These are phyloP conservation scores for Gossypium herbaceum DNA, from an alignment of 345 rosid species.

Conservation along the genomic window DNA sequence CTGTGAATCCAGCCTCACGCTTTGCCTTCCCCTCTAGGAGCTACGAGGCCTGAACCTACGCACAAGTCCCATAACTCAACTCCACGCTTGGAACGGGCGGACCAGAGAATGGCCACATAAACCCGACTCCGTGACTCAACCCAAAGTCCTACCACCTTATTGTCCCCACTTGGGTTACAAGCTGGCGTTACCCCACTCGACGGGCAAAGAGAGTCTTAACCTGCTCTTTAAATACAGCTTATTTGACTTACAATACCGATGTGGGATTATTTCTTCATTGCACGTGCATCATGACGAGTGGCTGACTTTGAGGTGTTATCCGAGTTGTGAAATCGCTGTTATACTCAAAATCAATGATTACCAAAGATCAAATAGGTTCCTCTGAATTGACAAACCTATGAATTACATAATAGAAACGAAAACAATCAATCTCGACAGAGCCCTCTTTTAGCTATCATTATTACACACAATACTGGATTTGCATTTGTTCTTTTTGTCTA, in stretches of 20 bases:
- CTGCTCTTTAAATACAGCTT: not conserved
- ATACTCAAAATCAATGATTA: not conserved
- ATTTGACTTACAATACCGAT: accelerated
- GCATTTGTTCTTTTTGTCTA: no score
- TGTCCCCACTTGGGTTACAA: not conserved
- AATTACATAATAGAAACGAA: not conserved
- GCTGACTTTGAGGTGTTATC: not conserved
- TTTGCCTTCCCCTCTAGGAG: not conserved
- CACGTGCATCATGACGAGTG: not conserved
- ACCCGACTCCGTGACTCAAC: accelerated
- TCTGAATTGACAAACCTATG: not conserved
- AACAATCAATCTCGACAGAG: not conserved
- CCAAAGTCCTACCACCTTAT: not conserved
- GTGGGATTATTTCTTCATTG: not conserved
- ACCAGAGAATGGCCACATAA: not conserved
- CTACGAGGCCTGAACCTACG: not conserved
- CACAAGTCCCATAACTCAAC: not conserved
- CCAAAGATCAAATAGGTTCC: not conserved
- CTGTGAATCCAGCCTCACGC: conserved; percentile 15
- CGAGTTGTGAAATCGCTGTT: not conserved
- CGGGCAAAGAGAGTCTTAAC: accelerated
- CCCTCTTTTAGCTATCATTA: no score
- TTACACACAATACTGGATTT: no score
- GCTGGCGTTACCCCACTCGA: not conserved
- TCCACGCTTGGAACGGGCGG: not conserved